These are phyloP conservation scores for Cercis canadensis DNA, from an alignment of 306 rosid genomes.

Conservation along the genomic window DNA sequence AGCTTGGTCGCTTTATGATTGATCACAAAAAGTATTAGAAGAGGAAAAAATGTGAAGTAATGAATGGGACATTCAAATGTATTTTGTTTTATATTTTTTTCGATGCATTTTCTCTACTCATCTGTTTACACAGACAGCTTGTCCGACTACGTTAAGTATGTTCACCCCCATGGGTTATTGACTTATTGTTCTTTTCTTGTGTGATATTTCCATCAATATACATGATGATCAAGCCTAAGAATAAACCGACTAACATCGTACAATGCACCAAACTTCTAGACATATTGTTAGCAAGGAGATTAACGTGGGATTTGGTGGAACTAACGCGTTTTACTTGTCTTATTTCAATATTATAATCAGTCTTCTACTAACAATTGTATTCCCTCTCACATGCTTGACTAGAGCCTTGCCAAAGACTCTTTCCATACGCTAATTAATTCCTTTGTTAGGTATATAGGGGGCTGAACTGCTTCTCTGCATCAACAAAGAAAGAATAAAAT, in stretches of 20 bases:
- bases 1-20: no score
- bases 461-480: slow-evolving; percentile 40
- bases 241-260: slow-evolving; percentile 36
- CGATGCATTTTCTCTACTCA: neutral
- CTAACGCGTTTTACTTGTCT: slow-evolving; percentile 56
- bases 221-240: slow-evolving; percentile 38
- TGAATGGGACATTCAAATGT: no score
- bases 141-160: neutral
- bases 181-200: no score
- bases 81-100: no score
- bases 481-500: slow-evolving; percentile 29
- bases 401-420: slow-evolving; percentile 39
- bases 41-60: no score
- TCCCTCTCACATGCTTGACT: slow-evolving; percentile 43
- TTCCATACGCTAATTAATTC: slow-evolving; percentile 33
- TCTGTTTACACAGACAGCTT: neutral
- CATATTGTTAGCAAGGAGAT: slow-evolving; percentile 40
- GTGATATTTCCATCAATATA: no score
- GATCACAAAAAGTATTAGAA: no score
- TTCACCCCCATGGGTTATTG: no score
- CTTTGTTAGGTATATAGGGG: slow-evolving; percentile 23
- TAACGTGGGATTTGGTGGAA: slow-evolving; percentile 72
- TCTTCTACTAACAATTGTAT: slow-evolving; percentile 27
- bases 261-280: slow-evolving; percentile 34
- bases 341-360: slow-evolving; percentile 39